Evolutionary conservation across 2,329 filamentous ascomycete genomes (phyloP).

Genomic region (Aspergillus sp.): DNA sequence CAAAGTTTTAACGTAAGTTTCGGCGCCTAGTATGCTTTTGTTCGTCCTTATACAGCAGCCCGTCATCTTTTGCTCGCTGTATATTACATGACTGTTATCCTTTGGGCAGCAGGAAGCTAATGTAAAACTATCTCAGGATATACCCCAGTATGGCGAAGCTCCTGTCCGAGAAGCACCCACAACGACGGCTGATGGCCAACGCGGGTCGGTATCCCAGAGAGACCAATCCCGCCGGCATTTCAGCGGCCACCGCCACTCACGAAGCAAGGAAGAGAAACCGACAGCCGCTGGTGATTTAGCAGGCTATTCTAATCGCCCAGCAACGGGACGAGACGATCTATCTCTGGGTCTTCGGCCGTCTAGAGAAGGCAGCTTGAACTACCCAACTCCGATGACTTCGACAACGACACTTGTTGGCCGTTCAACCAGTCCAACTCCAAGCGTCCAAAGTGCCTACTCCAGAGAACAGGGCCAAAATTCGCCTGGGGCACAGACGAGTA

Average conservation of each 20-base stretch:
- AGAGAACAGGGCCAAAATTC: constrained; percentile 48
- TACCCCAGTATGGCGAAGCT: constrained; percentile 74
- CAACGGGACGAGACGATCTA: constrained; percentile 74
- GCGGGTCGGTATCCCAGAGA: constrained; percentile 49
- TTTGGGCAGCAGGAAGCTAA: neutral
- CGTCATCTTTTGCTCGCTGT: neutral
- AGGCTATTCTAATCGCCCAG: constrained; percentile 66
- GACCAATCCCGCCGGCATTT: constrained; percentile 55
- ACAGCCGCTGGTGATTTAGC: constrained; percentile 38
- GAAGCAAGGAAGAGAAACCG: constrained; percentile 62
- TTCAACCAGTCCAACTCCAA: constrained; percentile 80
- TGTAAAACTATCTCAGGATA: constrained; percentile 56
- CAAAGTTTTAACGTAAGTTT: constrained; percentile 74
- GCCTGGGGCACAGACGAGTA: constrained; percentile 40
- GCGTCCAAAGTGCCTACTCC: constrained; percentile 63
- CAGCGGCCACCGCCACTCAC: constrained; percentile 50
- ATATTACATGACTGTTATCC: neutral
- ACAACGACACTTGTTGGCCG: constrained; percentile 58
- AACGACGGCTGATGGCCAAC: constrained; percentile 66
- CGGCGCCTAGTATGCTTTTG: neutral
- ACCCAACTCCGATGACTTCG: constrained; percentile 54
- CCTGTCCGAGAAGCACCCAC: constrained; percentile 71
- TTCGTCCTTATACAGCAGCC: neutral
- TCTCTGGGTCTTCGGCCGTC: constrained; percentile 53
- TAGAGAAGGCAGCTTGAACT: constrained; percentile 51